Conservation (phyloP, 495 filamentous ascomycete genomes). For the Xylaria intraflava region DNA sequence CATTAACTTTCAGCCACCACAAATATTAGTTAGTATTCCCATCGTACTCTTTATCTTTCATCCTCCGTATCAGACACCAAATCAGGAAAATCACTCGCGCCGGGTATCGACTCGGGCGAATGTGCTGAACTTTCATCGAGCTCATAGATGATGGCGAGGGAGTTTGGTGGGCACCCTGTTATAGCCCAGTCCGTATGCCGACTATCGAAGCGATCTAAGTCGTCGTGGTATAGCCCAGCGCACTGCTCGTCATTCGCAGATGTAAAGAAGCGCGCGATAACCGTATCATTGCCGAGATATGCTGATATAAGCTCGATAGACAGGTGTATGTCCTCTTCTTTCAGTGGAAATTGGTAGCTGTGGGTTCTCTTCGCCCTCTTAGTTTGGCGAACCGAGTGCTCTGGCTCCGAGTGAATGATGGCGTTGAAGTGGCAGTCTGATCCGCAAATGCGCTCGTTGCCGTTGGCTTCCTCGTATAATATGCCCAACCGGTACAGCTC, state of each 20-base stretch:
- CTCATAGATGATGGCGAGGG: slow-evolving; percentile 22
- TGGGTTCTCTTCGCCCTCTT: slow-evolving; percentile 21
- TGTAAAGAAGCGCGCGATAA: slow-evolving; percentile 22
- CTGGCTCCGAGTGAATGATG: slow-evolving; percentile 28
- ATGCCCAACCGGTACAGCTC: slow-evolving; percentile 35
- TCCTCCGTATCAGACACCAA: slow-evolving; percentile 17
- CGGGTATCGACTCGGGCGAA: slow-evolving; percentile 10
- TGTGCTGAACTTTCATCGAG: slow-evolving; percentile 17
- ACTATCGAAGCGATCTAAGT: not conserved
- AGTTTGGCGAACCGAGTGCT: slow-evolving; percentile 24
- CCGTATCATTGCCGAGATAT: slow-evolving; percentile 23
- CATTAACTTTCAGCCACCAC: slow-evolving; percentile 14
- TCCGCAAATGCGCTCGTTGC: slow-evolving; percentile 23
- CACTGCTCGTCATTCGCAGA: slow-evolving; percentile 12
- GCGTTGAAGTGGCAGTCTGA: slow-evolving; percentile 30
- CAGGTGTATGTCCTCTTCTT: slow-evolving; percentile 9
- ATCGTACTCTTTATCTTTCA: not conserved
- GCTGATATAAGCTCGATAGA: slow-evolving; percentile 28
- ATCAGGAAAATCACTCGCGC: slow-evolving; percentile 15
- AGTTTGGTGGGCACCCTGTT: slow-evolving; percentile 4
- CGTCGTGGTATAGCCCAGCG: not conserved
- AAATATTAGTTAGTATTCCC: not conserved
- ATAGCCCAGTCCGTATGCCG: not conserved
- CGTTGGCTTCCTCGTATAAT: slow-evolving; percentile 19
- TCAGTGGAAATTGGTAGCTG: not conserved